Base-by-base conservation (phyloP, 306 rosid genomes). In the Hippophae rhamnoides region DNA sequence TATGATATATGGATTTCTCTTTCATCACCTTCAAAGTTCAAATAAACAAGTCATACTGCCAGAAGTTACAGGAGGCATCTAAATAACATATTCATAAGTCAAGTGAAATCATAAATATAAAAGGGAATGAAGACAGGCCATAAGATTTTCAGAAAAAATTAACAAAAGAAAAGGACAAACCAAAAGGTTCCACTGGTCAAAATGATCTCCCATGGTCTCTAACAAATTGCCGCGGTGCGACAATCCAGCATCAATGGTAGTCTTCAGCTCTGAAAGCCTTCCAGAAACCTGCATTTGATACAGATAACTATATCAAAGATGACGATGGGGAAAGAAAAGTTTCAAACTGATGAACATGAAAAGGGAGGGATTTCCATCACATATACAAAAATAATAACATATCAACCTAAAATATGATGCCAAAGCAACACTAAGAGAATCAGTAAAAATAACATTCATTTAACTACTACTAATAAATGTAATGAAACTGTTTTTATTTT, bases 1-100 rank as follows among this genome's bases (percentile, higher is more conserved):
- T 86, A 70, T 90, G 98, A 80, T 90, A 72, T 70, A 87, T 67
- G 54, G 96, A 86, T 72, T 90, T 90, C 76, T 90, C 98, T 81
- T 85, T 90, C 77, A 83, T 85, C 82, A 74, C 98, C 98, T 90
- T 77, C 69, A 79, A 1, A 64, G 67, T 74, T 58, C 65, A 76
- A 62, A 69, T 62, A 72, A 57, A 64, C 53, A 48, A 38, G 69
- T 74, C 58, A 82, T 62, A 57, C 14, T 67, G 67, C 52, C 66
- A 76, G 14, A 53, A 56, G 64, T 53, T 51, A 62, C n/a, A 38
- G n/a, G 65, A 54, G 43, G 13, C 49, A 51, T 61, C 69, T 41
- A 69, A 23, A 56, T 49, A 13, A 26, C 52, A 42, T 38, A 55
- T 40, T 9, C 46, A 41, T 11, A 43, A 48, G 38, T 31, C 38